These are phyloP conservation scores for Globisporangium emineosum DNA, from an alignment of 352 stramenopile species.

Conservation along the genomic window DNA sequence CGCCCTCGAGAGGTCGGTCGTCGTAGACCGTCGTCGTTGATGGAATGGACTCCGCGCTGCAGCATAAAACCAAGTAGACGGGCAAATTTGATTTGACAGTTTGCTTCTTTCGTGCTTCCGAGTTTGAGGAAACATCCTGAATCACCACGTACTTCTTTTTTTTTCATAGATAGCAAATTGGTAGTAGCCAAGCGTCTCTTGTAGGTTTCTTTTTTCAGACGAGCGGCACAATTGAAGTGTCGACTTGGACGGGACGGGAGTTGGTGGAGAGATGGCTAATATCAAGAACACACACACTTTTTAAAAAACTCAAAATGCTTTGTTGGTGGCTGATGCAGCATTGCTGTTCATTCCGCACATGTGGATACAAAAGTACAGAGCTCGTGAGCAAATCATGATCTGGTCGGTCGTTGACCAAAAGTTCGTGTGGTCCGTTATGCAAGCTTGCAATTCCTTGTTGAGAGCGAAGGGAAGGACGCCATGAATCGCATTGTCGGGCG, in stretches of 20 bases:
- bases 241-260: background rate
- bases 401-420: too few relatives aligned
- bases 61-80: conserved; percentile 15
- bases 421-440: too few relatives aligned
- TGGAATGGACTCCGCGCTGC: background rate
- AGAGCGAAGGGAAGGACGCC: too few relatives aligned
- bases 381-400: too few relatives aligned
- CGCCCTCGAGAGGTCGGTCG: too few relatives aligned
- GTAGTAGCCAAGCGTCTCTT: background rate
- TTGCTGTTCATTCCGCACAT: too few relatives aligned
- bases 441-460: too few relatives aligned
- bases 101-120: background rate
- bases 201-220: background rate
- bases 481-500: background rate
- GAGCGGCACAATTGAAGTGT: conserved; percentile 10
- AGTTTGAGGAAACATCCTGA: background rate
- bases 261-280: background rate
- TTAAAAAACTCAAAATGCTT: background rate
- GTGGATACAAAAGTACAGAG: too few relatives aligned
- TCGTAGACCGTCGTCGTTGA: too few relatives aligned
- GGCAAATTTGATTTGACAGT: conserved; percentile 9
- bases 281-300: conserved; percentile 9
- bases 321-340: too few relatives aligned
- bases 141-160: background rate
- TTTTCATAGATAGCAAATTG: conserved; percentile 18